Base-by-base conservation (phyloP, 1,284 basidiomycete species). In the Apiotrichum veenhuisii region DNA sequence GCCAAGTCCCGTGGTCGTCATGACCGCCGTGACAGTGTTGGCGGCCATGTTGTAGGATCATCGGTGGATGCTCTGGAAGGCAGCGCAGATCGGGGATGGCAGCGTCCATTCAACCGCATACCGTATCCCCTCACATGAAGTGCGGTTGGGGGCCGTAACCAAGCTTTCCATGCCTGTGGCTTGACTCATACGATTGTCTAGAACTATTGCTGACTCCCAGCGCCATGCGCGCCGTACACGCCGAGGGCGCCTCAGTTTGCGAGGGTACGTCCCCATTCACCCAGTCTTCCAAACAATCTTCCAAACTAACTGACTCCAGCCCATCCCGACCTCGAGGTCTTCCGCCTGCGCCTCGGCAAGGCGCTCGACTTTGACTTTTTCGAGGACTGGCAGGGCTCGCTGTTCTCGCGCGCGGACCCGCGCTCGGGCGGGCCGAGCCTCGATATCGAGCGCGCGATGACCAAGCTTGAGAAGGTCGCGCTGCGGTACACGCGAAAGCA, bases 391-490 rank as follows among this genome's bases (percentile, higher is more conserved):
- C 87, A 90, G 62, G 72, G 71, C 33, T 70, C 73, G 9, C 64
- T 80, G 12, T 93, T 93, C 75, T 87, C 89, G 62, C 78, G 90
- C 47, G 80, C 86, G 37, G 90, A 94, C 77, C 89, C 90, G 18
- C 78, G 87, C 62, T 88, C 91, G 79, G 89, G 85, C 60, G 89
- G 90, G 0, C 84, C 91, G 11, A 83, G 85, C 12, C 79, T 92
- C 34, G 89, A 92, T 69, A 85, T 92, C 53, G 89, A 91, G 74
- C 80, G 91, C 84, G 87, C 87, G 0, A 71, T 91, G 76, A 89
- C 87, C 70, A 93, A 92, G 69, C 80, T 90, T 2, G 89, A 91
- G 71, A 92, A 92, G 70, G 89, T 92, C 23, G 90, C 89, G 0
- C 78, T 94, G 50, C 78, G 72, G 46, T 83, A 80, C 67, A 79